Conservation (phyloP, 2,329 filamentous ascomycete genomes). For the Ceratocystis albifundus region DNA sequence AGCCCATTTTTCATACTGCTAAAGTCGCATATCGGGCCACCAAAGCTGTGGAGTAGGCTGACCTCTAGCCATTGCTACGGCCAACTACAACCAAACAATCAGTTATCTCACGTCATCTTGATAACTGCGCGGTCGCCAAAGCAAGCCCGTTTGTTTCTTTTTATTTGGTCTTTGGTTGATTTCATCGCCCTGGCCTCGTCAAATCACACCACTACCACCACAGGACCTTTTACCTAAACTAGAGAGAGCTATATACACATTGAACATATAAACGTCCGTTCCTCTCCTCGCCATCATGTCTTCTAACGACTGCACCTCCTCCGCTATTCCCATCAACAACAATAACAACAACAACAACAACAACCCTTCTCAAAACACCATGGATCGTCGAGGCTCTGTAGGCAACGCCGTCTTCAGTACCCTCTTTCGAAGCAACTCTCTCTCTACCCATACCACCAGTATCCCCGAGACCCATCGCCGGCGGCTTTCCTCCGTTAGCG, state of each 20-base stretch:
- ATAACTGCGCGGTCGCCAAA: not conserved
- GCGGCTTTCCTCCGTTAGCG: constrained; percentile 38
- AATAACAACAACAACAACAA: too few relatives aligned
- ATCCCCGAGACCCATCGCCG: constrained; percentile 50
- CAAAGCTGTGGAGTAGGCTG: constrained; percentile 1
- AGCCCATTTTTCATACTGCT: not conserved
- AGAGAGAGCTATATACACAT: too few relatives aligned
- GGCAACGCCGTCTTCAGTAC: constrained; percentile 46
- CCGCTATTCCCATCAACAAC: constrained; percentile 27
- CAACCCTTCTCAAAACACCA: constrained; percentile 28
- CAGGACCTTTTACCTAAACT: too few relatives aligned
- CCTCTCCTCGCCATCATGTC: constrained; percentile 10
- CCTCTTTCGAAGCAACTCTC: constrained; percentile 48
- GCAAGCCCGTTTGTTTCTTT: not conserved
- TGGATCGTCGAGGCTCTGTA: constrained; percentile 44
- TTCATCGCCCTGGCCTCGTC: too few relatives aligned
- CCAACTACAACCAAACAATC: too few relatives aligned
- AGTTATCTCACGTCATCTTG: too few relatives aligned
- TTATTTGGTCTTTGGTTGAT: too few relatives aligned
- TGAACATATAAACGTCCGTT: not conserved
- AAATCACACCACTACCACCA: too few relatives aligned
- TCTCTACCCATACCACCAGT: constrained; percentile 34
- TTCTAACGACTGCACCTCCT: constrained; percentile 16
- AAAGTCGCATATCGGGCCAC: constrained; percentile 6
- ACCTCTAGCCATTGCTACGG: not conserved